Base-by-base conservation (phyloP, 75 land plant genomes). In the Cunninghamia lanceolata region DNA sequence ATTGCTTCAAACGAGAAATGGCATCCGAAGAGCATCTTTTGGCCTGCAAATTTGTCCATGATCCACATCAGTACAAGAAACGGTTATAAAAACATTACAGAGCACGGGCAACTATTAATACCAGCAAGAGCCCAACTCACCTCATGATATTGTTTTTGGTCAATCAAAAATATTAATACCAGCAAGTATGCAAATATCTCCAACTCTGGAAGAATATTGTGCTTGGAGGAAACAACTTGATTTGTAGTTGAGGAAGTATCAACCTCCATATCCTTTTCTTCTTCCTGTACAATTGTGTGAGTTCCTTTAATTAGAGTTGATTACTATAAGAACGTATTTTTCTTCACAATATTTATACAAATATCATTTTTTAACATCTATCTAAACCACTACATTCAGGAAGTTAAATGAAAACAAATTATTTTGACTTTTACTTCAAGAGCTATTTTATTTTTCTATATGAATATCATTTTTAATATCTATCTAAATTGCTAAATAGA, bases 221-320 rank as follows among this genome's bases (percentile, higher is more conserved):
- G 95, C 86, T 95, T 98, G 45, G 83, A 86, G 38, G 95, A 86
- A 52, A 84, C 81, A 40, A 81, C 59, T 82, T 92, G 95, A 86
- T 84, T 30, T 30, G 91, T 85, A 78, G 92, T 86, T 36, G 94
- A 32, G 40, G 92, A 93, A 40, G 89, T 90, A 85, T 98, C 99
- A 80, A 98, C 94, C 77, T 98, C 99, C 99, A 98, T 98, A 28
- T 92, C 95, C 85, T 93, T 89, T 35, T 93, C 94, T 85, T 90
- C 95, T 80, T 95, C 95, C 94, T 95, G 76, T 30, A 87, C 0
- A 10, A 88, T 53, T 53, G n/a, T n/a, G n/a, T n/a, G n/a, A n/a
- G n/a, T n/a, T n/a, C n/a, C n/a, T n/a, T n/a, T n/a, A n/a, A n/a
- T n/a, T n/a, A n/a, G n/a, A n/a, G n/a, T n/a, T n/a, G n/a, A n/a